Base-by-base conservation (phyloP, 257 asterid species). In the Ilex asprella region DNA sequence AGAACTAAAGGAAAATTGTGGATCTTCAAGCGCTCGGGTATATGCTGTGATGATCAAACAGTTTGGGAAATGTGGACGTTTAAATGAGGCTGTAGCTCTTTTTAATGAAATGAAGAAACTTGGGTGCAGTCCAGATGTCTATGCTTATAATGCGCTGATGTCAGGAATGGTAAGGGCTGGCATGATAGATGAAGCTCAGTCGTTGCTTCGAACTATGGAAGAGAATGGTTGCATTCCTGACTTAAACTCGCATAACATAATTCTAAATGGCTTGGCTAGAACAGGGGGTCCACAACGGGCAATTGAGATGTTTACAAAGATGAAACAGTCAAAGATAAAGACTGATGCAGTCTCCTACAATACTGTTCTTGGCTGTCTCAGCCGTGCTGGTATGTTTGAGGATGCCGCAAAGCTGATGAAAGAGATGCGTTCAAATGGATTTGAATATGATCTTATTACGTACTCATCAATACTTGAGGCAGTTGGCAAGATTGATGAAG, bases 121-220 rank as follows among this genome's bases (percentile, higher is more conserved):
- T 21, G 79, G 83, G 35, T 77, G 85, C 60, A 60, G 27, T 30
- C 84, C 82, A 0, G 86, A 82, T 41, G 82, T 76, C 21, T 82
- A 82, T 69, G 86, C 88, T n/a, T 79, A 82, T 35, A 82, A 82
- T 44, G 88, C 88, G 21, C 78, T 82, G 58, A 82, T 82, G 88
- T 82, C 88, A 2, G 83, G 80, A 31, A 71, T 82, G 84, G 88
- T 79, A 72, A 82, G 81, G 80, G 76, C 78, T 7, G 78, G 76
- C 35, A 64, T 77, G 82, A 44, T 49, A 43, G 82, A 79, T 41
- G 86, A 82, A 72, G 88, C 88, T 58, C 86, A 75, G 3, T 73
- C 81, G 6, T 63, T 82, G 76, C 73, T 82, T 27, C 71, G 65
- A 12, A 47, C 58, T 10, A 82, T 82, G 88, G 82, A 77, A 52